Evolutionary conservation across 768 basidiomycete genomes (phyloP).

Genomic region (Roridomyces roridus): DNA sequence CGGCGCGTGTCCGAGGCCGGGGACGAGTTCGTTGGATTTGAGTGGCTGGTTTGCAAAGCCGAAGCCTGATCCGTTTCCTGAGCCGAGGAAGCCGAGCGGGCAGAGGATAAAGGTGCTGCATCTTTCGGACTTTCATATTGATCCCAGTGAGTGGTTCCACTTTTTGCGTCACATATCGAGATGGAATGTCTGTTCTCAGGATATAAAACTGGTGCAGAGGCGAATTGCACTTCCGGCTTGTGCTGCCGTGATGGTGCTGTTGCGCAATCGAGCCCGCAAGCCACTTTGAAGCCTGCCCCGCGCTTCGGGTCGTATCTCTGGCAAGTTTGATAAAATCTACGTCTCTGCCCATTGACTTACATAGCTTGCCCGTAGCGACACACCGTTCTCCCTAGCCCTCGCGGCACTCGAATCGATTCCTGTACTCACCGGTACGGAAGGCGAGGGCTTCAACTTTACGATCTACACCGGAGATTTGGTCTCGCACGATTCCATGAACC

Average conservation of each 20-base stretch:
- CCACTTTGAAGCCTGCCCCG: conserved; percentile 62
- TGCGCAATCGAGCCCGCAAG: conserved; percentile 56
- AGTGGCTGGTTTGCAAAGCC: conserved; percentile 78
- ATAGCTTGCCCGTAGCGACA: too few species aligned
- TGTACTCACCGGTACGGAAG: conserved; percentile 61
- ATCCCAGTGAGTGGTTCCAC: conserved; percentile 57
- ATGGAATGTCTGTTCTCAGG: conserved; percentile 42
- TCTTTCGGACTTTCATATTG: conserved; percentile 77
- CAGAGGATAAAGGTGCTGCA: conserved; percentile 74
- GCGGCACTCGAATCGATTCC: conserved; percentile 73
- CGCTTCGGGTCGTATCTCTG: conserved; percentile 71
- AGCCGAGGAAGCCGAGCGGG: conserved; percentile 63
- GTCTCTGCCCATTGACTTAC: too few species aligned
- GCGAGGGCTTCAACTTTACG: conserved; percentile 66
- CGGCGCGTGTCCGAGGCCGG: conserved; percentile 55
- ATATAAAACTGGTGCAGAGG: conserved; percentile 71
- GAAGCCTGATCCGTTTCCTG: conserved; percentile 70
- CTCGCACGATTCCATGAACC: conserved; percentile 70
- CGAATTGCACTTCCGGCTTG: conserved; percentile 68
- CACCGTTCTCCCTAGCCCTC: conserved; percentile 65
- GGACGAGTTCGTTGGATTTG: conserved; percentile 63
- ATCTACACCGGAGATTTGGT: conserved; percentile 78
- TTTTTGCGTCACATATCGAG: not conserved
- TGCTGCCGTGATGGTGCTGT: conserved; percentile 68
- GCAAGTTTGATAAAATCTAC: conserved; percentile 41